Evolutionary conservation across 1,284 basidiomycete species (phyloP).

Genomic region (Erythrobasidium hasegawianum): DNA sequence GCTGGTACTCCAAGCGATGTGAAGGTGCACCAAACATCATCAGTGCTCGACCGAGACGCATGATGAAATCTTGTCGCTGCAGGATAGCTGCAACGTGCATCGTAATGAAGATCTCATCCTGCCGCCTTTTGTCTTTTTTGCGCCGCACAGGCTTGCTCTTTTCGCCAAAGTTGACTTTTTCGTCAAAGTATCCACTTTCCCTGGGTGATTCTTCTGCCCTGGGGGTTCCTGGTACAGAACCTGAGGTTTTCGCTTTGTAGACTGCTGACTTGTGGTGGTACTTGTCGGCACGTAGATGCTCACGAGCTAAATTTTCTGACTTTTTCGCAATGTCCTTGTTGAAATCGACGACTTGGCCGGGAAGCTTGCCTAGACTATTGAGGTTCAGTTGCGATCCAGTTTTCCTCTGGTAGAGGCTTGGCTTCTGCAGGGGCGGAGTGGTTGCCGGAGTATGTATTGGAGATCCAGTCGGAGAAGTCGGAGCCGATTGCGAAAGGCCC

Average conservation of each 20-base stretch:
- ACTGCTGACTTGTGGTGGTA: conserved; percentile 30
- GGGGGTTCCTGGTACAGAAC: conserved; percentile 26
- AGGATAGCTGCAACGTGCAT: conserved; percentile 72
- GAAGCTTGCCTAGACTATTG: conserved; percentile 14
- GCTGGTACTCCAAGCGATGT: conserved; percentile 76
- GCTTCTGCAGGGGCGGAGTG: conserved; percentile 7
- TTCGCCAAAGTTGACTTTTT: neutral
- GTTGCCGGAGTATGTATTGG: neutral
- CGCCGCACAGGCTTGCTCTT: conserved; percentile 7
- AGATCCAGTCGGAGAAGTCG: conserved; percentile 4
- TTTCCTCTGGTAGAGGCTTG: conserved; percentile 2
- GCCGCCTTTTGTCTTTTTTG: conserved; percentile 32
- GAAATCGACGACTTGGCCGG: neutral
- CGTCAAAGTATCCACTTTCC: no score
- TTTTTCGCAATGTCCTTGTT: conserved; percentile 17
- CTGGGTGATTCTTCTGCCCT: conserved; percentile 1
- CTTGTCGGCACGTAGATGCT: conserved; percentile 24
- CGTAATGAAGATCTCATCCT: conserved; percentile 39
- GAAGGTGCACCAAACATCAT: conserved; percentile 83
- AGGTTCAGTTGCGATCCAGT: conserved; percentile 21
- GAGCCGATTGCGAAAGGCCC: neutral
- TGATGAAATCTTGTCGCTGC: conserved; percentile 68
- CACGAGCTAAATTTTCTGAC: conserved; percentile 17
- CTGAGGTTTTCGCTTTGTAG: conserved; percentile 14
- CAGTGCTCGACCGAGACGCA: conserved; percentile 73